Base-by-base conservation (phyloP, 2,329 filamentous ascomycete species). In the Phoma sp. region DNA sequence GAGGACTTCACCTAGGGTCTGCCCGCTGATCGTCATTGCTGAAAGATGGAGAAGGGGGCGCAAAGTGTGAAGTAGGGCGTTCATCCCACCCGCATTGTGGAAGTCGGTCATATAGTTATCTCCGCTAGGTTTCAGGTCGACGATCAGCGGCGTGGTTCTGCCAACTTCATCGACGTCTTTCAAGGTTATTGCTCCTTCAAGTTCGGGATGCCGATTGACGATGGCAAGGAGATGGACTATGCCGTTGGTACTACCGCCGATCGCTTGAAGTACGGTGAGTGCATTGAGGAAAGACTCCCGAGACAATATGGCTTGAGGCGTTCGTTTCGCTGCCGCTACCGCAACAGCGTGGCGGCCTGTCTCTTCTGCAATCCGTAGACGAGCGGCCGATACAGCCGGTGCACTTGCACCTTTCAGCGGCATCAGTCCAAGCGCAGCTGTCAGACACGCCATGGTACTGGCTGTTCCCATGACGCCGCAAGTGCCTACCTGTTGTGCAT, bases 21-120 rank as follows among this genome's bases (percentile, higher is more conserved):
- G 87, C 60, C 92, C 91, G 0, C 91, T 96, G 35, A 96, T 84
- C 1, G 91, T 96, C 43, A 84, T 85, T 64, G 93, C 88, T 63
- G 80, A 80, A 48, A 92, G 91, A 71, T 96, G 87, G 39, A 96
- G 82, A 38, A 94, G 79, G 13, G 89, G 89, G 54, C 94, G 87
- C 51, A 96, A 84, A 63, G 92, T 81, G 77, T 96, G 95, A 69
- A 94, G 84, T 2, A 96, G 88, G 0, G 89, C 86, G 0, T 91
- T 90, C 10, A 91, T 90, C 56, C 91, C 92, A 54, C 92, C 92
- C 38, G 95, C 85, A 24, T 89, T 82, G 79, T 91, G 93, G 4
- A 96, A 84, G 69, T 96, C 92, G 54, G 89, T 90, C 90, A 96
- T 95, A 72, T 90, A 87, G 76, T 92, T 92, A 62, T 88, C 86